Base-by-base conservation (phyloP, 768 basidiomycete species). In the Calocera cornea region DNA sequence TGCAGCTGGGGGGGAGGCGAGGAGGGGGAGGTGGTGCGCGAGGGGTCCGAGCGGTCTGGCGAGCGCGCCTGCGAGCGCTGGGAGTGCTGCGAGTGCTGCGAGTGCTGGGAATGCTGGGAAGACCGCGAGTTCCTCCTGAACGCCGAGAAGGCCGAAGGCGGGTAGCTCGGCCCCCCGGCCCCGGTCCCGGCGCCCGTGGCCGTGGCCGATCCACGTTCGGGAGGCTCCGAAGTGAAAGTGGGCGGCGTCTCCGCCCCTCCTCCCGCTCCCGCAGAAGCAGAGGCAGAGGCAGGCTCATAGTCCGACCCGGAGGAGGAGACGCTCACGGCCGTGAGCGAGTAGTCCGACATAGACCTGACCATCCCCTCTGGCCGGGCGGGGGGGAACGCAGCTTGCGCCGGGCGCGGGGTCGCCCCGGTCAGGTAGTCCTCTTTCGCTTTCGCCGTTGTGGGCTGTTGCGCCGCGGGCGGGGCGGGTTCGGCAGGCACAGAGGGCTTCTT, bases 391-490 rank as follows among this genome's bases (percentile, higher is more conserved):
- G 11, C 19, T 33, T 60, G 54, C 14, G 11, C 27, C 22, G 54
- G 5, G 2, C 10, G 14, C 7, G 44, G 44, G 8, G 44, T 47
- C 19, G 44, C 8, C 8, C 19, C 16, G 44, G 3, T 7, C 44
- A 19, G 19, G 24, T 17, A 47, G 5, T 47, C 5, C 44, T 47
- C 8, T 47, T 7, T 47, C 8, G 68, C 3, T 72, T 67, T 72
- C 78, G 69, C 0, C 76, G 75, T 27, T 86, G 86, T 14, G 86
- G 85, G 70, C 84, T 80, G 2, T 86, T 78, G 44, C 87, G 84
- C 3, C 85, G 83, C 36, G 86, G 86, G 41, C 84, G 83, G 68
- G 87, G 86, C 1, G 80, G 77, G 27, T n/a, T n/a, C n/a, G 86
- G 84, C 12, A 83, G 79, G 10, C 81, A 77, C n/a, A n/a, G n/a